A percentile compares a stretch with the other conserved stretches of the same genome.
These are phyloP conservation scores for Globisporangium spinosum DNA, from an alignment of 352 stramenopile species.

Conservation along the genomic window DNA sequence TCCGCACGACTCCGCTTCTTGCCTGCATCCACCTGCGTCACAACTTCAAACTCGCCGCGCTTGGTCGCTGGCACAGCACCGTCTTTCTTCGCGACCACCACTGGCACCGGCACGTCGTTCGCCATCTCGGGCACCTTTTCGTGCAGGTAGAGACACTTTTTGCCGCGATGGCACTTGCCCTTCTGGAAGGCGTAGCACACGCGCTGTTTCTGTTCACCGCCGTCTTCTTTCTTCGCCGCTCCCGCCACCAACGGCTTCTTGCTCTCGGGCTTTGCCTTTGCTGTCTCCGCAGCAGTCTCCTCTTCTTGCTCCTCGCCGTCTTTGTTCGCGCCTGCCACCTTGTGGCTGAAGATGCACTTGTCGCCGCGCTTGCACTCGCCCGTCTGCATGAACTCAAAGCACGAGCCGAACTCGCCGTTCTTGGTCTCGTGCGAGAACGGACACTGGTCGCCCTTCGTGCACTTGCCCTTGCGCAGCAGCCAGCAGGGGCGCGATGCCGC, in stretches of 20 bases:
- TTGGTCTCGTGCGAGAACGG: conserved; percentile 75
- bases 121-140: conserved; percentile 38
- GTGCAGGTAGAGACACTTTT: conserved; percentile 63
- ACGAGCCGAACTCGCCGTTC: conserved; percentile 68
- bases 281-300: conserved; percentile 10
- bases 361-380: conserved; percentile 65
- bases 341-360: conserved; percentile 70
- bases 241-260: background rate
- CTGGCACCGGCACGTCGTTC: conserved; percentile 12
- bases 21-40: conserved; percentile 20
- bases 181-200: conserved; percentile 77
- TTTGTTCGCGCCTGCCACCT: conserved; percentile 8
- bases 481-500: conserved; percentile 54
- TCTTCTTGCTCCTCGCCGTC: conserved; percentile 1
- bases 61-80: conserved; percentile 10
- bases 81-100: conserved; percentile 13
- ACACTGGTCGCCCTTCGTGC: conserved; percentile 62
- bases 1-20: conserved; percentile 33
- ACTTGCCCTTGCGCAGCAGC: conserved; percentile 76
- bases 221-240: background rate
- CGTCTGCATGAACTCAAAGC: conserved; percentile 78
- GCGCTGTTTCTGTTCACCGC: conserved; percentile 31
- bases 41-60: conserved; percentile 35
- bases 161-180: conserved; percentile 69
- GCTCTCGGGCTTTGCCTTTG: background rate